These are phyloP conservation scores for Periconia sp. DNA, from an alignment of 2,329 filamentous ascomycete genomes.

Conservation along the genomic window DNA sequence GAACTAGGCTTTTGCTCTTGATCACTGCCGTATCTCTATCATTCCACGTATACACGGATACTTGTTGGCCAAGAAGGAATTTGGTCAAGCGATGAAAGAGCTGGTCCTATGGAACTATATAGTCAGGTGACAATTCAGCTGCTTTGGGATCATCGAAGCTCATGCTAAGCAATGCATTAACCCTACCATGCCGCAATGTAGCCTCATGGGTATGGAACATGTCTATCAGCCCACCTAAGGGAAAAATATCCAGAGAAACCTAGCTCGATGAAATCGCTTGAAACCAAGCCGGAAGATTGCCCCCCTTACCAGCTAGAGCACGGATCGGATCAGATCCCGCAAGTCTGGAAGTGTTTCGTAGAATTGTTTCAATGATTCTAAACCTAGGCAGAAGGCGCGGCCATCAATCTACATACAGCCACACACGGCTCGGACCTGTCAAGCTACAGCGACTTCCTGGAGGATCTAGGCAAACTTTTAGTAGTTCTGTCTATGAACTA, in stretches of 20 bases:
- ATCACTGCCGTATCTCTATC: conserved; percentile 15
- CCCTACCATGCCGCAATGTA: conserved; percentile 17
- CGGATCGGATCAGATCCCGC: conserved; percentile 14
- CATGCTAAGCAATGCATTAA: conserved; percentile 25
- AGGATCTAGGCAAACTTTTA: conserved; percentile 22
- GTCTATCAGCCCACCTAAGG: conserved; percentile 21
- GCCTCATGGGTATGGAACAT: conserved; percentile 22
- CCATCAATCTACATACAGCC: conserved; percentile 18
- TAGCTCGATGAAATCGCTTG: conserved; percentile 5
- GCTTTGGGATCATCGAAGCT: conserved; percentile 17
- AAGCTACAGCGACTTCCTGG: conserved; percentile 25
- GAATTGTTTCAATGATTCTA: conserved; percentile 11
- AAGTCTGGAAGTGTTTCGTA: conserved; percentile 11
- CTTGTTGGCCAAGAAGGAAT: conserved; percentile 12
- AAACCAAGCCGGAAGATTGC: conserved; percentile 20
- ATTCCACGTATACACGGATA: conserved; percentile 15
- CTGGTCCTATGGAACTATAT: conserved; percentile 18
- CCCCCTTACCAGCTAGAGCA: conserved; percentile 19
- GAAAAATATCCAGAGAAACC: conserved; percentile 12
- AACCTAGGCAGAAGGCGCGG: conserved; percentile 22
- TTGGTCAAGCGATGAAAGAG: conserved; percentile 15
- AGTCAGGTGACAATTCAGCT: conserved; percentile 15
- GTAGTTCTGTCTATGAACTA: conserved; percentile 7
- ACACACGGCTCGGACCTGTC: conserved; percentile 18
- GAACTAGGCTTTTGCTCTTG: conserved; percentile 15